Conservation (phyloP, 1,284 basidiomycete genomes). For the Hemileia vastatrix region DNA sequence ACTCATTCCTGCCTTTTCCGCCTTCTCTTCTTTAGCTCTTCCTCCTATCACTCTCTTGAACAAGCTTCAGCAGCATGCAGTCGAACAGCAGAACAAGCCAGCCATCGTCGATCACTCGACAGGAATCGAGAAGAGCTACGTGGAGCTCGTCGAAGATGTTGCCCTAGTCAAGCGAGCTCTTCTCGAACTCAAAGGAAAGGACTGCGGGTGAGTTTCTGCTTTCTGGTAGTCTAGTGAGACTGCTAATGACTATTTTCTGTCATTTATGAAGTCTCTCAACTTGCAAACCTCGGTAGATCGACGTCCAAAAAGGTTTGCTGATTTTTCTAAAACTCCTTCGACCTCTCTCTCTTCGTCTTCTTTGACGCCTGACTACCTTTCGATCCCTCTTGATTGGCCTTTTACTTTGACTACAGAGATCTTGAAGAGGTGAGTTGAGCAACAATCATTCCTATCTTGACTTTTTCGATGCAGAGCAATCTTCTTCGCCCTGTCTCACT, state of each 20-base stretch:
- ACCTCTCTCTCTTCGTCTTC: too few relatives aligned
- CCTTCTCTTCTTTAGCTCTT: too few relatives aligned
- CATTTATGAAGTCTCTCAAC: not conserved
- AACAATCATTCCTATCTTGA: too few relatives aligned
- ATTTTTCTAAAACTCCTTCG: constrained; percentile 20
- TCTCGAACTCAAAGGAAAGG: constrained; percentile 22
- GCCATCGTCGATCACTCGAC: constrained; percentile 24
- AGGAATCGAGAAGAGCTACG: constrained; percentile 19
- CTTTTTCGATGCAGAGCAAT: too few relatives aligned
- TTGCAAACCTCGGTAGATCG: not conserved
- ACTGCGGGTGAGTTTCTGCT: constrained; percentile 14
- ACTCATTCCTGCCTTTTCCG: too few relatives aligned
- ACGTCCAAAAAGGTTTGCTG: constrained; percentile 20
- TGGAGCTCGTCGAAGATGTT: constrained; percentile 20
- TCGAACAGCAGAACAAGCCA: constrained; percentile 20
- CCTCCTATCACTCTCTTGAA: too few relatives aligned
- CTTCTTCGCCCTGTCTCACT: too few relatives aligned
- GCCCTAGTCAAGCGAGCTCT: constrained; percentile 19
- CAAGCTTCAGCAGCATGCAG: too few relatives aligned
- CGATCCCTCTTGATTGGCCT: too few relatives aligned
- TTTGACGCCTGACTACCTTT: too few relatives aligned
- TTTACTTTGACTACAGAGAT: too few relatives aligned
- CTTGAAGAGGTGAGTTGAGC: too few relatives aligned
- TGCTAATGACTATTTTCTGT: not conserved
- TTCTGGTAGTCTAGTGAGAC: not conserved